Conservation (phyloP, 805 yeast genomes). For the Hemisphaericaspora nanyangensis region DNA sequence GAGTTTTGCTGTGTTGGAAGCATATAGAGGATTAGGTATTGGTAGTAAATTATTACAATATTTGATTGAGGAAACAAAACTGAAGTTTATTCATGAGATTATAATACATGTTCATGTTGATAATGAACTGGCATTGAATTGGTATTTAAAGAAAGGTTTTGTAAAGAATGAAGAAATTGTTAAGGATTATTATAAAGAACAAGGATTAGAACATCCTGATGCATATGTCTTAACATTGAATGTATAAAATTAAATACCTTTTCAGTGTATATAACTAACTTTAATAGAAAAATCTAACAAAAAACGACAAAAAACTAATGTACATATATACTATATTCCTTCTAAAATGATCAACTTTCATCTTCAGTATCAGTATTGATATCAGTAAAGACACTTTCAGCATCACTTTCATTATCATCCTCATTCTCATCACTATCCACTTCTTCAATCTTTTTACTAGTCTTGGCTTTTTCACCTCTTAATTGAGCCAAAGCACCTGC, state of each 20-base stretch:
- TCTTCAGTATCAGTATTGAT: slow-evolving; percentile 45
- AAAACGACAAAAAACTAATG: neutral
- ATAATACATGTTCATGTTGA: slow-evolving; percentile 50
- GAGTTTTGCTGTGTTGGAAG: slow-evolving; percentile 61
- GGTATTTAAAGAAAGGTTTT: slow-evolving; percentile 55
- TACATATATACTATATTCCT: neutral
- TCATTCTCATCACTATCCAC: slow-evolving; percentile 12
- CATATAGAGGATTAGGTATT: slow-evolving; percentile 59
- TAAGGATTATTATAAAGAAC: slow-evolving; percentile 47
- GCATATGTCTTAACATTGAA: slow-evolving; percentile 39
- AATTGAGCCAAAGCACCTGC: slow-evolving; percentile 73
- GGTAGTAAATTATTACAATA: slow-evolving; percentile 57
- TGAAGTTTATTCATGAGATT: slow-evolving; percentile 50
- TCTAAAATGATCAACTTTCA: slow-evolving; percentile 23
- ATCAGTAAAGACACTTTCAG: slow-evolving; percentile 41
- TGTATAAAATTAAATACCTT: slow-evolving; percentile 13
- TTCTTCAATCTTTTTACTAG: slow-evolving; percentile 28
- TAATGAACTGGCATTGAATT: slow-evolving; percentile 39
- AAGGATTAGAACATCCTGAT: slow-evolving; percentile 44
- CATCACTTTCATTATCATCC: slow-evolving; percentile 36
- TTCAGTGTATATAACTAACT: neutral
- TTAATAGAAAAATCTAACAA: neutral
- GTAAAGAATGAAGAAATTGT: slow-evolving; percentile 26
- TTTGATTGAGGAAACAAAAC: slow-evolving; percentile 53
- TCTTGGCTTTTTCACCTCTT: slow-evolving; percentile 52